Evolutionary conservation across 768 basidiomycete species (phyloP), one percentile per base, ranked within the genome.

Genomic region (Pleurotus tuoliensis): DNA sequence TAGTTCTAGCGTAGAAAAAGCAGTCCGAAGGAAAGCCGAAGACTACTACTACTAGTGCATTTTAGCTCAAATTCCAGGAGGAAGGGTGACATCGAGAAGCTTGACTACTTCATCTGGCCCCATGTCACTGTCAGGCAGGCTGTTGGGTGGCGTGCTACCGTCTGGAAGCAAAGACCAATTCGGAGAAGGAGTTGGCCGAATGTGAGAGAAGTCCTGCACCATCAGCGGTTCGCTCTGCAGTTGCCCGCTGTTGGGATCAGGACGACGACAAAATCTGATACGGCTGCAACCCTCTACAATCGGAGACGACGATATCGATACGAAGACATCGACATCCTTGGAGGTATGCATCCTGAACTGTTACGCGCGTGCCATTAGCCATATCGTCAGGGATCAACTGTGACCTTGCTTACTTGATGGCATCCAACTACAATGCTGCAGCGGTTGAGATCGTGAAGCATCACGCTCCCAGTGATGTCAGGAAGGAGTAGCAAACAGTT

Each of bases 271-370:
- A 62, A 96, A 94, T 5, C 78, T 73, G 46, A 94, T 81, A 0
- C 63, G 61, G 0, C 72, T 72, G 62, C 85, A 93, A 59, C 87
- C 76, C 64, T 96, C 94, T 44, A 95, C 92, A 68, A 92, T 77
- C 1, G 93, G 92, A 45, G 85, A 83, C 3, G 91, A 92, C 3
- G 71, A 65, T 9, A 85, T 82, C 4, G 80, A 73, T 2, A 95
- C 77, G 62, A 88, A 86, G 2, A 93, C 79, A 49, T 84, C 82
- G 0, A 87, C 81, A 7, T 73, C 58, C 0, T 66, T 75, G 1
- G 93, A 92, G 16, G 79, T 76, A 67, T 95, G 94, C 82, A 96
- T 93, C 44, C 94, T 86, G 66, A 94, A 93, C 94, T 96, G 49
- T 16, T 41, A 48, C 22, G 27, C 18, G 22, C 55, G 25, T 25